These are phyloP conservation scores for Apodospora peruviana DNA, from an alignment of 495 filamentous ascomycete species.

Conservation along the genomic window DNA sequence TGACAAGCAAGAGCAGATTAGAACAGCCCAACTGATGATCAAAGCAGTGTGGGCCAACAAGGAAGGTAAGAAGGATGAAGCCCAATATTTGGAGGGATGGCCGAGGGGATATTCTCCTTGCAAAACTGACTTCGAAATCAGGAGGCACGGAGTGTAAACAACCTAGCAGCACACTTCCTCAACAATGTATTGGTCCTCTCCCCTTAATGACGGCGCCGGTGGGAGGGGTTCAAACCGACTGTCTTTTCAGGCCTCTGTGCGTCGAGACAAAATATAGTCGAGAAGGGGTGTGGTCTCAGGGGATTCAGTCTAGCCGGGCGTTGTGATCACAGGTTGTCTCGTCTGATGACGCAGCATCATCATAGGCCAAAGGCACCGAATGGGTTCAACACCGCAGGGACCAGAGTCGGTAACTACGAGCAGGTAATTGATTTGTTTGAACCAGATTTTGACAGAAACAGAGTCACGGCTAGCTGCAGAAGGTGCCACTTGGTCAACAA, in stretches of 20 bases:
- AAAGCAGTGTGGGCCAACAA: not conserved
- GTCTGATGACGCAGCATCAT: conserved; percentile 30
- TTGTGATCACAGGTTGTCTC: conserved; percentile 29
- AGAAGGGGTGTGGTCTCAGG: no score
- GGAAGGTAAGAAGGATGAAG: not conserved
- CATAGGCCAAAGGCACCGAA: conserved; percentile 36
- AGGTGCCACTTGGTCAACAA: conserved; percentile 38
- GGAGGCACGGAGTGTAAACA: not conserved
- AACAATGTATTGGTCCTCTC: no score
- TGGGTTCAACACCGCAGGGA: conserved; percentile 48
- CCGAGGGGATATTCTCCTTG: not conserved
- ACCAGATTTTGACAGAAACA: conserved; percentile 38
- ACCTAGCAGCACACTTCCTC: not conserved
- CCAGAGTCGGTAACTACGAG: conserved; percentile 29
- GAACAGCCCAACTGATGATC: not conserved
- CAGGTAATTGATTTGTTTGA: conserved; percentile 43
- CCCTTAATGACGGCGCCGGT: no score
- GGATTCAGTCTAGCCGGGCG: no score
- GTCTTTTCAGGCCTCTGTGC: no score
- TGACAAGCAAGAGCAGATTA: conserved; percentile 20
- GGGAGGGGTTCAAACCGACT: no score
- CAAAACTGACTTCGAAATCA: not conserved
- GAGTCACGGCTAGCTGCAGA: conserved; percentile 45
- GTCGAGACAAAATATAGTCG: no score
- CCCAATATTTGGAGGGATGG: not conserved